Base-by-base conservation (phyloP, 2,329 filamentous ascomycete genomes). In the Gnomoniopsis sp. region DNA sequence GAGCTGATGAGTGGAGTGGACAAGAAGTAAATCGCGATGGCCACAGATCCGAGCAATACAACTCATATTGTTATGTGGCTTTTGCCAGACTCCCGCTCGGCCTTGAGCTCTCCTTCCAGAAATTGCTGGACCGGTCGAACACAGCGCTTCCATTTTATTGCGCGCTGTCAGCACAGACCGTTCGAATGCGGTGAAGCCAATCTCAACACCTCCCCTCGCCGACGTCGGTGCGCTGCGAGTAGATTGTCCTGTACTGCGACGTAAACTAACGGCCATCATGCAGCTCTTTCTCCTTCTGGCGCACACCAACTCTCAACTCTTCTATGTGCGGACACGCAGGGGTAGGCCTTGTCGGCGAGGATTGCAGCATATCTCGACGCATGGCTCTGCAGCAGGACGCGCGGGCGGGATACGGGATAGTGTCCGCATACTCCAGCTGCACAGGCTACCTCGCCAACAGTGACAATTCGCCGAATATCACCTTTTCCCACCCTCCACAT, bases 341-440 rank as follows among this genome's bases (percentile, higher is more conserved):
- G 53, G 43, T 59, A n/a, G 53, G 19, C 58, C 53, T 53, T 52
- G 43, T 49, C 48, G n/a, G 47, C 59, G 33, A 60, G 33, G 26
- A 57, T 57, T 60, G 34, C 48, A 55, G 53, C 57, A 43, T 38
- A 12, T 21, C 44, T 51, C 38, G 38, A 49, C 54, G 30, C 55
- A 57, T 44, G 22, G 44, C 26, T 57, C 51, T 53, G 49, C 36
- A 41, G 12, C 12, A 41, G 7, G 12, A 41, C 14, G 36, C 14
- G 36, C 12, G 12, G 12, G 36, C 6, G 36, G 17, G 14, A 41
- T 14, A 41, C 26, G 26, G 8, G 8, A 30, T 8, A 8, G 4
- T 8, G 26, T 4, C 26, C 26, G 26, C 26, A 30, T 30, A 8
- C 26, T 30, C 26, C 26, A 30, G 26, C 26, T n/a, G n/a, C n/a